Conservation (phyloP, 163 green algal genomes). For the Trebouxia gelatinosa region DNA sequence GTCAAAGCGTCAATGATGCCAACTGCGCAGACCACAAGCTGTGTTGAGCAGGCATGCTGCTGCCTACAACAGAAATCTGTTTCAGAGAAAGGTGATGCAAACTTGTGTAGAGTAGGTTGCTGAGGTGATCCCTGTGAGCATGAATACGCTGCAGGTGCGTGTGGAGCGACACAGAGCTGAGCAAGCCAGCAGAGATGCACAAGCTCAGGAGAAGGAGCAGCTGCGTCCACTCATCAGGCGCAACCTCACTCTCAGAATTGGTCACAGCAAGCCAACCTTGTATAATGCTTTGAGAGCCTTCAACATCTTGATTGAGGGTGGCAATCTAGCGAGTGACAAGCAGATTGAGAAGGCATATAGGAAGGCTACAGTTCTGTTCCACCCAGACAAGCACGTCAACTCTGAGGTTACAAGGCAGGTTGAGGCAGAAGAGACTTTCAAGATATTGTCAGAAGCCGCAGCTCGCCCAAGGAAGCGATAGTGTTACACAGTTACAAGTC, state of each 20-base stretch:
- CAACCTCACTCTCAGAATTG: background rate
- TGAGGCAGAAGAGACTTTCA: constrained; percentile 19
- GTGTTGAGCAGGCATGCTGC: too few species aligned
- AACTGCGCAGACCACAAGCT: too few species aligned
- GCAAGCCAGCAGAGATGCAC: background rate
- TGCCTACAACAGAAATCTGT: too few species aligned
- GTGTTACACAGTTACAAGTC: too few species aligned
- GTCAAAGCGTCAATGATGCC: too few species aligned
- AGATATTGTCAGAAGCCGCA: constrained; percentile 7
- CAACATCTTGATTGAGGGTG: constrained; percentile 3
- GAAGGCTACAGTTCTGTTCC: background rate
- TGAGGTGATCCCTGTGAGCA: too few species aligned
- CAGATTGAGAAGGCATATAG: constrained; percentile 27
- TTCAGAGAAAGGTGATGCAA: too few species aligned
- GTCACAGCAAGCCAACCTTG: background rate
- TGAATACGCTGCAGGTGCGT: too few species aligned
- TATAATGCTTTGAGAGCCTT: constrained; percentile 4
- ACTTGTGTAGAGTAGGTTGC: too few species aligned
- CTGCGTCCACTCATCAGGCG: background rate
- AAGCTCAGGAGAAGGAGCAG: constrained; percentile 12
- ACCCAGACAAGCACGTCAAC: constrained; percentile 27
- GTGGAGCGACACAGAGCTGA: background rate
- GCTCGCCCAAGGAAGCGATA: too few species aligned
- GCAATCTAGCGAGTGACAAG: background rate
- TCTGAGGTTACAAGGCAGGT: background rate